Percentiles rank a stretch among this genome's conserved stretches.
Conservation (phyloP, 495 filamentous ascomycete genomes). For the Tetracladium marchalianum region DNA sequence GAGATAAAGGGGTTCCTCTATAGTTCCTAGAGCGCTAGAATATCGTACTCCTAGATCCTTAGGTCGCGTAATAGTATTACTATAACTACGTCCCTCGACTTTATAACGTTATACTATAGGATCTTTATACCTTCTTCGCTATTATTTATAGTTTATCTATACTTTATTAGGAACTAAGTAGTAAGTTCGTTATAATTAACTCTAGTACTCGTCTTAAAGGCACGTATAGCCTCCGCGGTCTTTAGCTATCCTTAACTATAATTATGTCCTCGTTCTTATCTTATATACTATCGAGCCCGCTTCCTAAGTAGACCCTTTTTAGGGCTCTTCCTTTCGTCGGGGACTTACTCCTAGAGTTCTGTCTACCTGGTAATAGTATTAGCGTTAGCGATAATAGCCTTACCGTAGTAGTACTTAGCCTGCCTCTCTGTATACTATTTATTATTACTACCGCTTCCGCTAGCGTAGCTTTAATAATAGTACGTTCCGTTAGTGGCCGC, state of each 20-base stretch:
- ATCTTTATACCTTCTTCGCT: constrained; percentile 1
- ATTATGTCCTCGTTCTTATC: constrained; percentile 9
- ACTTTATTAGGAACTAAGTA: constrained; percentile 5
- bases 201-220: constrained; percentile 9
- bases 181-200: constrained; percentile 8
- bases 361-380: not conserved
- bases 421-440: not conserved
- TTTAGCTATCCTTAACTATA: constrained; percentile 7
- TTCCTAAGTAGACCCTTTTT: constrained; percentile 5
- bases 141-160: constrained; percentile 3
- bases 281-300: not conserved
- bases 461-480: not conserved
- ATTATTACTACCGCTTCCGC: constrained; percentile 1
- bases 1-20: constrained; percentile 19
- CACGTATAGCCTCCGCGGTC: constrained; percentile 1
- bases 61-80: constrained; percentile 10
- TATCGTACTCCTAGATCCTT: constrained; percentile 14
- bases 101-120: constrained; percentile 9
- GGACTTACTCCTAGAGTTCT: constrained; percentile 6
- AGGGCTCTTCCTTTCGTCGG: constrained; percentile 1
- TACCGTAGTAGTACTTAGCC: not conserved
- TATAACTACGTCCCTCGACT: constrained; percentile 14
- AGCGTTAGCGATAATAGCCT: not conserved
- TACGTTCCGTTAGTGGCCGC: not conserved
- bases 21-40: constrained; percentile 19